Conservation (phyloP, 2,329 filamentous ascomycete species). For the Zymoseptoria crescenta region DNA sequence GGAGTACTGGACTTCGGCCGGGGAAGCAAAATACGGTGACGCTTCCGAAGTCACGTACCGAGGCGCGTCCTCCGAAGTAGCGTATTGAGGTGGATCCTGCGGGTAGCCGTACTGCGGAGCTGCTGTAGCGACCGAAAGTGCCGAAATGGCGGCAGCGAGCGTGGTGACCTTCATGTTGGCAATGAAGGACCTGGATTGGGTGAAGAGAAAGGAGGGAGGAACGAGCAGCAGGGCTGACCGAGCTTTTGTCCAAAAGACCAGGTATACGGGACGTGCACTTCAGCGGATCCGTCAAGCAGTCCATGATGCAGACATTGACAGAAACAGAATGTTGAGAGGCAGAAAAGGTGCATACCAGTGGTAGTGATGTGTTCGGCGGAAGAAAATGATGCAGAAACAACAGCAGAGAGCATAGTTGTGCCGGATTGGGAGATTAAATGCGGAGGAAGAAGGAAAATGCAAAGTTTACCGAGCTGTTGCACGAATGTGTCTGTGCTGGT, state of each 20-base stretch:
- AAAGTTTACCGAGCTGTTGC: background rate
- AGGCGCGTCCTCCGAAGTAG: background rate
- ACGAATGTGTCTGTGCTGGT: background rate
- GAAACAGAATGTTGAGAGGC: background rate
- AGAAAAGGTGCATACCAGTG: background rate
- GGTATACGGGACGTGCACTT: background rate
- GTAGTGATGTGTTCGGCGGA: background rate
- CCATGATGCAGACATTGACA: background rate
- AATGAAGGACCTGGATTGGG: slow-evolving; percentile 5
- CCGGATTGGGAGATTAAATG: background rate
- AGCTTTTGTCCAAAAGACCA: background rate
- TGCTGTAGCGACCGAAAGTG: slow-evolving; percentile 8
- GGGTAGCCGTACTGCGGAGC: background rate
- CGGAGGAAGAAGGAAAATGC: background rate
- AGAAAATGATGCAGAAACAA: background rate
- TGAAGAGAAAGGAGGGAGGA: background rate
- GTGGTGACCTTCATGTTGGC: slow-evolving; percentile 12
- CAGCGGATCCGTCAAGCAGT: background rate
- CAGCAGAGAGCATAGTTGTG: background rate
- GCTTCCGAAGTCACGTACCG: background rate
- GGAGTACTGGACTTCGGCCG: background rate
- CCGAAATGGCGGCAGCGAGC: slow-evolving; percentile 6
- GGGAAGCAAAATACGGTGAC: background rate
- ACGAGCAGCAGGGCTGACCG: background rate
- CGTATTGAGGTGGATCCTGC: background rate